A percentile compares a stretch with the other conserved stretches of the same genome.
These are phyloP conservation scores for Boletus vermiculosoides DNA, from an alignment of 768 basidiomycete genomes.

Conservation along the genomic window DNA sequence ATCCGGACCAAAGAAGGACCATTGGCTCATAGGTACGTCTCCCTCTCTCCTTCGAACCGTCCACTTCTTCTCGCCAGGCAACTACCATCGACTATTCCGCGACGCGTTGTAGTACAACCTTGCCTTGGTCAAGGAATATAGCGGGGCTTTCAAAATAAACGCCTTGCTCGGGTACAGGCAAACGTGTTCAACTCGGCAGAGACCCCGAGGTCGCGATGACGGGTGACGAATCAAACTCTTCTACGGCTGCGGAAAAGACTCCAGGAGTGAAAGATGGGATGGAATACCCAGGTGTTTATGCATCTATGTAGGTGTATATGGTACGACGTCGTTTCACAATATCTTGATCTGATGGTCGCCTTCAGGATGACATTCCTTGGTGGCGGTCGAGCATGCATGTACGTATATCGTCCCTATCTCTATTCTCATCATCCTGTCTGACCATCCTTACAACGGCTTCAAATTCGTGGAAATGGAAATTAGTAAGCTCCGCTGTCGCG, in stretches of 20 bases:
- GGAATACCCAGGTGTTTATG: conserved; percentile 50
- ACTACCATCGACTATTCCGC: conserved; percentile 31
- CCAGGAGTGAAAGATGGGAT: conserved; percentile 21
- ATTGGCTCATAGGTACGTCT: conserved; percentile 34
- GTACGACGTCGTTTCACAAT: neutral
- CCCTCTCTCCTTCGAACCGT: neutral
- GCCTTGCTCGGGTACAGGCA: conserved; percentile 37
- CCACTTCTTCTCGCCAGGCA: conserved; percentile 22
- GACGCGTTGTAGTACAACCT: conserved; percentile 36
- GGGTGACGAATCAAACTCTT: no score
- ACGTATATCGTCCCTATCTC: conserved; percentile 1
- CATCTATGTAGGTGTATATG: conserved; percentile 43
- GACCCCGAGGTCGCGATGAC: no score
- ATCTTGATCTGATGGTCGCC: neutral
- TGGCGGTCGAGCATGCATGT: conserved; percentile 55
- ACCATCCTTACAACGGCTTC: conserved; percentile 37
- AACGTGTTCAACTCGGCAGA: no score
- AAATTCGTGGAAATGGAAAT: conserved; percentile 57
- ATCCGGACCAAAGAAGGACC: conserved; percentile 33
- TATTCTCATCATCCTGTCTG: neutral
- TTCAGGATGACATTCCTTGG: conserved; percentile 56
- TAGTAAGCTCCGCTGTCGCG: conserved; percentile 36
- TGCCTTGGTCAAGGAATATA: conserved; percentile 30
- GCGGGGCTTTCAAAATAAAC: conserved; percentile 35
- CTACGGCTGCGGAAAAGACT: conserved; percentile 1